Evolutionary conservation across 108 stramenopile genomes (phyloP), one percentile per base, ranked within the genome.

Genomic region (Pinguiococcus pyrenoidosus): DNA sequence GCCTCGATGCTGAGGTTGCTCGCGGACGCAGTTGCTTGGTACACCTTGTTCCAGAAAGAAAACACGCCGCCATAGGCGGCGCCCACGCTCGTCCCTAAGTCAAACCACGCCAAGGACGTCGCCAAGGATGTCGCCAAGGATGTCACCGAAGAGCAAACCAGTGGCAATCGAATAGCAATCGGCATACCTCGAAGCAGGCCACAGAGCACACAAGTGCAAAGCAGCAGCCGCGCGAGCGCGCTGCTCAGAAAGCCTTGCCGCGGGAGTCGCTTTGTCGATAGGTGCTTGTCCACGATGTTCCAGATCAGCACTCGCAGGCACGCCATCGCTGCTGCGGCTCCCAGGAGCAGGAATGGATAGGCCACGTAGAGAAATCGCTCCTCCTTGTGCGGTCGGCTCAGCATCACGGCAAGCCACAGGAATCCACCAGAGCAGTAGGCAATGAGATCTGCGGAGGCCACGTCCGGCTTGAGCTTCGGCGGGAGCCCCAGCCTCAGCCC

Each of bases 381-480:
- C 41, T 96, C 94, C 62, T 96, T 96, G 75, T 96, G 93, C 1
- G 96, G 87, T 37, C 91, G 68, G 26, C 80, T 64, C 34, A 75
- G 54, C 18, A 95, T 75, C 10, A 93, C 54, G 0, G 43, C 65
- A 43, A 90, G 34, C 89, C 92, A 93, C 12, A 84, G 22, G 34
- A 75, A 77, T 44, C 80, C 66, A 7, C 83, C 82, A 8, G 60
- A 21, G 7, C 78, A 49, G 20, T 71, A 28, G 14, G 47, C 36
- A 13, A 47, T 28, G 29, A 29, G 27, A 17, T 36, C 35, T 28
- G 28, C 29, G 4, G 30, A 4, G 29, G 45, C 32, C 0, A 21
- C 30, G 28, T 13, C 18, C 14, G 52, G 32, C 18, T 27, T 27
- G 16, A 26, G 26, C 6, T 32, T 9, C 23, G 23, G 41, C 16